phyloP scores from a whole-genome alignment of 495 filamentous ascomycete genomes.

The Tuber indicum region DNA sequence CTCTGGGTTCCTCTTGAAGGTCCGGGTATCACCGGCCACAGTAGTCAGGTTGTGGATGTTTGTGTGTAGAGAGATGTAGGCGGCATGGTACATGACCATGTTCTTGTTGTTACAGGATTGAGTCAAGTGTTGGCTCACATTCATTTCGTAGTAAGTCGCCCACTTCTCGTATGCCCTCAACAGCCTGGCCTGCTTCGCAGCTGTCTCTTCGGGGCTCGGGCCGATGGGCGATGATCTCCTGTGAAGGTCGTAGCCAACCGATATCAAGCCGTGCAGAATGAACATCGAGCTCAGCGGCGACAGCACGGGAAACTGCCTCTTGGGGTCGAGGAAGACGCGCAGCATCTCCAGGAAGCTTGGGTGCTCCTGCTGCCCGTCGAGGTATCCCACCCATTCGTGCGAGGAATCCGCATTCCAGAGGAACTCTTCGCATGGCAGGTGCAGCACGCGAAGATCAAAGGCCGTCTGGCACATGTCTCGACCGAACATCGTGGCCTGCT shows the following conservation, averaged over 20 bases:
- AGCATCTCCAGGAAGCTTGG: constrained; percentile 36
- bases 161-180: constrained; percentile 38
- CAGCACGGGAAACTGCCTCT: constrained; percentile 32
- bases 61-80: constrained; percentile 40
- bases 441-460: constrained; percentile 33
- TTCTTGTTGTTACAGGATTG: constrained; percentile 37
- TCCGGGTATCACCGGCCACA: constrained; percentile 34
- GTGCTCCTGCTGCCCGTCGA: constrained; percentile 34
- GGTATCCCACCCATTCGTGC: constrained; percentile 35
- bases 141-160: constrained; percentile 39
- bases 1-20: constrained; percentile 27
- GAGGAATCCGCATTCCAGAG: constrained; percentile 39
- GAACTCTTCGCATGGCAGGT: constrained; percentile 39
- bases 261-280: constrained; percentile 40
- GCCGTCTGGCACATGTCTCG: constrained; percentile 39
- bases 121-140: constrained; percentile 38
- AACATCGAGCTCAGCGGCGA: constrained; percentile 38
- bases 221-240: constrained; percentile 31
- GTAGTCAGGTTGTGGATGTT: constrained; percentile 36
- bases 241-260: constrained; percentile 40
- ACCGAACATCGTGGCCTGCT: constrained; percentile 40
- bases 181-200: constrained; percentile 34
- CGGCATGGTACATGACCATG: constrained; percentile 42
- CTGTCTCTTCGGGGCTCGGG: constrained; percentile 31
- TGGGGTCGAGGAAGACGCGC: constrained; percentile 38